These are phyloP conservation scores for Epichloe typhina DNA, from an alignment of 2,329 filamentous ascomycete genomes.

Conservation along the genomic window DNA sequence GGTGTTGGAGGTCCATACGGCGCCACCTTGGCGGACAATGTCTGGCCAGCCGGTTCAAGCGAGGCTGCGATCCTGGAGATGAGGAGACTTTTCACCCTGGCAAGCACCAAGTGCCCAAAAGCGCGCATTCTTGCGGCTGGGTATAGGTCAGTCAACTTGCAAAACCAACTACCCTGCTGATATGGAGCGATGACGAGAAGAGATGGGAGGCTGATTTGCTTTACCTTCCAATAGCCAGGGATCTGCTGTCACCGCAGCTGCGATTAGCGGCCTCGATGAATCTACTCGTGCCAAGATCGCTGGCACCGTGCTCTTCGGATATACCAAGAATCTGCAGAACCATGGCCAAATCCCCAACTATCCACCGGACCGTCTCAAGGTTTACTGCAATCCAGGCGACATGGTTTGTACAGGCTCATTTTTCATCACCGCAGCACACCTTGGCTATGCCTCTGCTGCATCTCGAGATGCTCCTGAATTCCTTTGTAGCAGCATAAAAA, in stretches of 20 bases:
- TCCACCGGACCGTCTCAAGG: slow-evolving; percentile 18
- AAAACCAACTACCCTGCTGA: not conserved
- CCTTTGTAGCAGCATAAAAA: slow-evolving; percentile 2
- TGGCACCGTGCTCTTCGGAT: slow-evolving; percentile 25
- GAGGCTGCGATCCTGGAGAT: slow-evolving; percentile 26
- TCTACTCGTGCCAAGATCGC: slow-evolving; percentile 21
- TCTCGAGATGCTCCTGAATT: slow-evolving; percentile 12
- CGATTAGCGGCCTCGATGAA: slow-evolving; percentile 21
- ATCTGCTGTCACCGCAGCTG: slow-evolving; percentile 28
- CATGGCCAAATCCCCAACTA: slow-evolving; percentile 25
- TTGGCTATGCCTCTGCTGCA: slow-evolving; percentile 15
- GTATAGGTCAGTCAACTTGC: slow-evolving; percentile 13
- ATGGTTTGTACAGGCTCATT: slow-evolving; percentile 24
- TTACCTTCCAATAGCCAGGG: slow-evolving; percentile 19
- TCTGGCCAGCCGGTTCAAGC: slow-evolving; percentile 24
- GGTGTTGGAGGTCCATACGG: slow-evolving; percentile 29
- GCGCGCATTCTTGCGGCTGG: slow-evolving; percentile 29
- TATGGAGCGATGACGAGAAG: no score
- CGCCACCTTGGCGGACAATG: slow-evolving; percentile 22
- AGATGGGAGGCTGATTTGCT: not conserved
- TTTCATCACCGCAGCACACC: slow-evolving; percentile 21
- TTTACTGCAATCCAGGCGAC: slow-evolving; percentile 26
- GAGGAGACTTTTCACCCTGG: slow-evolving; percentile 24
- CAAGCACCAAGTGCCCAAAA: slow-evolving; percentile 28
- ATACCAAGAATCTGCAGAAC: slow-evolving; percentile 31